phyloP scores from a whole-genome alignment of 2,329 filamentous ascomycete genomes.

The Colletotrichum orbiculare region DNA sequence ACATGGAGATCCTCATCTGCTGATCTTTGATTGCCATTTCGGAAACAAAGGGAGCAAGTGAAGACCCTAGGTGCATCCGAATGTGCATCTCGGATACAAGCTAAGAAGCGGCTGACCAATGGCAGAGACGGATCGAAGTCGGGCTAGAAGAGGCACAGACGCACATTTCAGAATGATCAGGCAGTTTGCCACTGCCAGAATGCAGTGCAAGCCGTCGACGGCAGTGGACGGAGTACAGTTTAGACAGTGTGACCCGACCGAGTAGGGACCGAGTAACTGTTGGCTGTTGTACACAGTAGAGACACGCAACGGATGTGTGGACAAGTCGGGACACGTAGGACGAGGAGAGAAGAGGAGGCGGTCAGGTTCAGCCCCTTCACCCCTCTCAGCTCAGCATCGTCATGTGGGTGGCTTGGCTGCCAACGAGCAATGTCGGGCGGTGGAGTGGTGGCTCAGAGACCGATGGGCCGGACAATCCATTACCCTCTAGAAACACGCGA shows the following conservation, averaged over 20 bases:
- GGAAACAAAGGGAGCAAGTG: slow-evolving; percentile 11
- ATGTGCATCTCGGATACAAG: slow-evolving; percentile 7
- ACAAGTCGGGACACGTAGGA: neutral
- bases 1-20: neutral
- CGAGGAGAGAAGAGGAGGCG: slow-evolving; percentile 9
- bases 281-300: too few species aligned
- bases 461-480: slow-evolving; percentile 24
- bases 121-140: neutral
- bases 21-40: neutral
- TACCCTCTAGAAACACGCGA: slow-evolving; percentile 35
- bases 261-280: too few species aligned
- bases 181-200: slow-evolving; percentile 26
- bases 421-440: slow-evolving; percentile 17
- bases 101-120: slow-evolving; percentile 26
- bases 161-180: slow-evolving; percentile 16
- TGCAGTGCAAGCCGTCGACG: slow-evolving; percentile 1
- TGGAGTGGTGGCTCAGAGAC: slow-evolving; percentile 14
- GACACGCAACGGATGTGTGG: neutral
- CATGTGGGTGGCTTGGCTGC: slow-evolving; percentile 26
- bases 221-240: neutral
- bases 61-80: slow-evolving; percentile 33
- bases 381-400: slow-evolving; percentile 16
- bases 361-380: slow-evolving; percentile 27
- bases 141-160: slow-evolving; percentile 10
- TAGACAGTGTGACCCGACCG: neutral